Percentiles rank a stretch among this genome's conserved stretches.
phyloP scores from a whole-genome alignment of 2,329 filamentous ascomycete species.

The Fusarium humuli region DNA sequence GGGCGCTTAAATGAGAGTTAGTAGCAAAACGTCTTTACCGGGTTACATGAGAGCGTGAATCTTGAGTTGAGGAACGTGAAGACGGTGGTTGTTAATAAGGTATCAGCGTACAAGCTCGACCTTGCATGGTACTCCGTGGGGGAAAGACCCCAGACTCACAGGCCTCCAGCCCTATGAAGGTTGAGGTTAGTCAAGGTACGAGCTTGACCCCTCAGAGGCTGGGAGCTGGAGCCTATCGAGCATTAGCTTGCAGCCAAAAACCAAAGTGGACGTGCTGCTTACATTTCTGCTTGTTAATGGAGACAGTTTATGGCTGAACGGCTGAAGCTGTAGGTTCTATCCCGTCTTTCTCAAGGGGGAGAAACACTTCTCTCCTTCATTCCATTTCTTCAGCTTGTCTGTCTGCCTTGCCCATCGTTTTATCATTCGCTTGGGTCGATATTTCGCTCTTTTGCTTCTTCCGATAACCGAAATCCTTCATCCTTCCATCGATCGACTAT shows the following conservation, averaged over 20 bases:
- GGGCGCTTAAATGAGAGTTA: neutral
- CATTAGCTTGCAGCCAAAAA: slow-evolving; percentile 5
- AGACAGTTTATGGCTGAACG: slow-evolving; percentile 29
- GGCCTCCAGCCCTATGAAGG: slow-evolving; percentile 26
- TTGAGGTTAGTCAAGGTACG: neutral
- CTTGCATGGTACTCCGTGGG: slow-evolving; percentile 1
- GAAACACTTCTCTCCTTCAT: slow-evolving; percentile 14
- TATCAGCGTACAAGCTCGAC: neutral
- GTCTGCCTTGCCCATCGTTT: neutral
- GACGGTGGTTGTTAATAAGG: slow-evolving; percentile 4
- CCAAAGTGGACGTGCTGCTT: neutral
- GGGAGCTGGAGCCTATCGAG: slow-evolving; percentile 16
- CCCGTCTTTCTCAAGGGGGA: slow-evolving; percentile 14
- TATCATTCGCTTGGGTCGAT: slow-evolving; percentile 12
- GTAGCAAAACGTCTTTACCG: neutral
- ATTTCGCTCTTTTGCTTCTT: slow-evolving; percentile 16
- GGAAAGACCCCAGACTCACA: slow-evolving; percentile 13
- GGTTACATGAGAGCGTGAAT: slow-evolving; percentile 3
- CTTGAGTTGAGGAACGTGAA: slow-evolving; percentile 1
- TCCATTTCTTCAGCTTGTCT: slow-evolving; percentile 10
- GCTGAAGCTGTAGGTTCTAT: slow-evolving; percentile 23
- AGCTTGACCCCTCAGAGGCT: slow-evolving; percentile 9
- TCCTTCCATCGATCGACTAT: slow-evolving; percentile 6
- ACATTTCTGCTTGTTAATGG: slow-evolving; percentile 1
- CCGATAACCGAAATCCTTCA: slow-evolving; percentile 17